phyloP scores from a whole-genome alignment of 2,329 filamentous ascomycete genomes.

The Colletotrichum lupini region DNA sequence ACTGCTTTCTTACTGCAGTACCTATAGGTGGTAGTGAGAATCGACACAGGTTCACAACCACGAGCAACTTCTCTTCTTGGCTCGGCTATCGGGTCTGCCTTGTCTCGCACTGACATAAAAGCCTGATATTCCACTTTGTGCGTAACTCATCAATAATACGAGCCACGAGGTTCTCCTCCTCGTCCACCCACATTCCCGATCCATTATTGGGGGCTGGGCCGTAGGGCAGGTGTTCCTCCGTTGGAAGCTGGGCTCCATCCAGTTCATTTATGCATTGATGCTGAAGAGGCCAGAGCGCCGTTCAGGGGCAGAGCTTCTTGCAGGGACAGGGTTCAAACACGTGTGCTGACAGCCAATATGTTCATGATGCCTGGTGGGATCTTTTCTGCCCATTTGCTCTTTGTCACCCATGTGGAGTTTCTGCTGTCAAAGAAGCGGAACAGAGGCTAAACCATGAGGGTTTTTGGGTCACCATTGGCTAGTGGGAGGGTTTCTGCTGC shows the following conservation, averaged over 20 bases:
- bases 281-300: constrained; percentile 4
- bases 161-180: constrained; percentile 6
- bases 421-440: neutral
- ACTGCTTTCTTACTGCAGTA: neutral
- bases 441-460: neutral
- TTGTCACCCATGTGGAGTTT: neutral
- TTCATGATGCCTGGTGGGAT: neutral
- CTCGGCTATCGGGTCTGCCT: constrained; percentile 33
- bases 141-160: neutral
- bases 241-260: neutral
- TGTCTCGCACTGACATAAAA: constrained; percentile 20
- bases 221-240: neutral
- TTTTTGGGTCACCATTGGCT: neutral
- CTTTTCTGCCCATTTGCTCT: neutral
- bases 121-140: neutral
- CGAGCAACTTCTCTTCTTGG: neutral
- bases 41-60: neutral
- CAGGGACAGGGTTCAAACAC: neutral
- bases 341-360: neutral
- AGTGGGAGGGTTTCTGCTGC: neutral
- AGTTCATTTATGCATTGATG: neutral
- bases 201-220: neutral
- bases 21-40: neutral
- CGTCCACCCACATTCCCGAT: constrained; percentile 9
- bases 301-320: neutral